Base-by-base conservation (phyloP, 495 filamentous ascomycete genomes). In the Trichoderma reesei region DNA sequence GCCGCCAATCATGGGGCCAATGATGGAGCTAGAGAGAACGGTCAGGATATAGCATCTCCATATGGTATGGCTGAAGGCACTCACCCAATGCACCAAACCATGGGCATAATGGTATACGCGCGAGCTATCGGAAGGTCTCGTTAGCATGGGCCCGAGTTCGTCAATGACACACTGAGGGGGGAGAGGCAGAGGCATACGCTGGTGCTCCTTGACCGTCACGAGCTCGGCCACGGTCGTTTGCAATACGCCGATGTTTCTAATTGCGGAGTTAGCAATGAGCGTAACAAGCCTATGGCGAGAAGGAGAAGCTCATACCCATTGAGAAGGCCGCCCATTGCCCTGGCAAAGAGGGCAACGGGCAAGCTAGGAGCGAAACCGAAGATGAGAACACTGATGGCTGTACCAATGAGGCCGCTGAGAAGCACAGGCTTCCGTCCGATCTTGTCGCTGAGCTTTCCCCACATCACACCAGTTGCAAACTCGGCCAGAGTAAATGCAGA, bases 401-500 rank as follows among this genome's bases (percentile, higher is more conserved):
- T 98, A 54, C 94, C 94, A 65, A 86, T 81, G 65, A 98, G 78
- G 31, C 94, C 94, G 68, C 86, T 90, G 65, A 98, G 80, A 26
- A 98, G 81, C 18, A 98, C 90, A 14, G 91, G 92, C 74, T 98
- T 98, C 66, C 94, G 85, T 62, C 94, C 94, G 70, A 96, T 86
- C 68, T 83, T 86, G 75, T 98, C 94, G 71, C 93, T 97, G 70
- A 98, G 79, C 51, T 90, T 81, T 59, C 94, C 94, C 95, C 95
- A 98, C 68, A 95, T 80, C 65, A 96, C 84, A 48, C 91, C 88
- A 5, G 92, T 90, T 2, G 87, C 88, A 78, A 92, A 96, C 71
- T 99, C 94, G 39, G 94, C 92, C 67, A 99, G 90, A 26, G 94
- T 93, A 74, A 97, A 99, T 0, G 94, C 86, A 4, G 95, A 96